Evolutionary conservation across 1,284 basidiomycete species (phyloP).

Genomic region (Amylostereum areolatum): DNA sequence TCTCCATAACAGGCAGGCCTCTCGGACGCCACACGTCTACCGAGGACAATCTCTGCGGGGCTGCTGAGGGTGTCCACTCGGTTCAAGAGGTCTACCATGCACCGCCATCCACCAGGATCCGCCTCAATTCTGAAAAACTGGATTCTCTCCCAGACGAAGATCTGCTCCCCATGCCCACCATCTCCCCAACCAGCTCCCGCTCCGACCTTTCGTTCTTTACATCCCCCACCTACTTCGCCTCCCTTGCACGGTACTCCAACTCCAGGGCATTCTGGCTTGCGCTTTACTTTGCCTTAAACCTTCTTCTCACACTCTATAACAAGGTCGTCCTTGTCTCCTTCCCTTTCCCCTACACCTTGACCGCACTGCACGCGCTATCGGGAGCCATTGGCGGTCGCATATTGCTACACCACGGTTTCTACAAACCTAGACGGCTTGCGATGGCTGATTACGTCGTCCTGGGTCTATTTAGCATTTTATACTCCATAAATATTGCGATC

Average conservation of each 20-base stretch:
- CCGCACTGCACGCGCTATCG: slow-evolving; percentile 81
- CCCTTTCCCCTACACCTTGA: slow-evolving; percentile 90
- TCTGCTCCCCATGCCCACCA: slow-evolving; percentile 10
- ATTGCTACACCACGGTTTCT: slow-evolving; percentile 55
- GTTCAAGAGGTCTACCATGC: too few species aligned
- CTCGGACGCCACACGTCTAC: too few species aligned
- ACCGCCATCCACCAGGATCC: too few species aligned
- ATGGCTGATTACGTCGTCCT: slow-evolving; percentile 59
- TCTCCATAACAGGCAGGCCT: too few species aligned
- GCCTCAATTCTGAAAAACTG: too few species aligned
- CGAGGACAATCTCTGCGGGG: too few species aligned
- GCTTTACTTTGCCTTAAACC: slow-evolving; percentile 86
- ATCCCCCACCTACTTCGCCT: too few species aligned
- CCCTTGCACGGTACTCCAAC: slow-evolving; percentile 17
- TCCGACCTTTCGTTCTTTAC: slow-evolving; percentile 5
- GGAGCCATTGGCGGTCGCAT: slow-evolving; percentile 76
- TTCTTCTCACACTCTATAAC: slow-evolving; percentile 88
- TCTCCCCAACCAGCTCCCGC: slow-evolving; percentile 11
- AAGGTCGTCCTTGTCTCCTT: slow-evolving; percentile 85
- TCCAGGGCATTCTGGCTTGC: slow-evolving; percentile 57
- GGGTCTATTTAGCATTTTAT: slow-evolving; percentile 77
- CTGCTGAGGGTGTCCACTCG: too few species aligned
- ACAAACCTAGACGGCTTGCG: slow-evolving; percentile 54
- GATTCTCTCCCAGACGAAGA: too few species aligned
- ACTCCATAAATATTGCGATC: slow-evolving; percentile 89